Base-by-base conservation (phyloP, 768 basidiomycete genomes). In the Galerina marginata region DNA sequence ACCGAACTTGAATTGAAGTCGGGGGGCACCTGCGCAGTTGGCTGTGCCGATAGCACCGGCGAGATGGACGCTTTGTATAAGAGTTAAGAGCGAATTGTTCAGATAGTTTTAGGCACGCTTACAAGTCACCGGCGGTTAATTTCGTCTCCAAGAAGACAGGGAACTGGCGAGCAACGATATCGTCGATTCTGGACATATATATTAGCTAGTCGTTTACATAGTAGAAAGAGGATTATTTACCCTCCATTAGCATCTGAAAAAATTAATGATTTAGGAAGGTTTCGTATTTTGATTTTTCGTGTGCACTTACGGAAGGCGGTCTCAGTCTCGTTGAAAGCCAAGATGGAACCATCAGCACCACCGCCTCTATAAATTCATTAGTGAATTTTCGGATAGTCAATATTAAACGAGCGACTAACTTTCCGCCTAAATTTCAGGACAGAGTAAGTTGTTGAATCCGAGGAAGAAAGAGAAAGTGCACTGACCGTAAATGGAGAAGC, bases 261-360 rank as follows among this genome's bases (percentile, higher is more conserved):
- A 11, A 15, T 37, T 6, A 10, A 9, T 3, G 26, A 16, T 33
- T 56, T 25, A 49, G 38, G n/a, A 25, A 16, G 23, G 33, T 10
- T 33, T 25, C 14, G 9, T 14, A 29, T 16, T n/a, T 6, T 56
- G 16, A 47, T 14, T 11, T 20, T 33, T 42, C 56, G 44, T 23
- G 6, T n/a, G 53, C 9, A 58, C 67, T 56, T 16, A 74, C 68
- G 58, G 59, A 65, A 73, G n/a, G 64, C 61, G 16, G 61, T 57
- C 54, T 73, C 70, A 10, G 63, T 62, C 20, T 60, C 43, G 36
- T 67, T 66, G 60, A 73, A 73, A 10, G 63, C 54, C 5, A 73
- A 59, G 58, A 73, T 68, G 52, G 67, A 69, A 9, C 72, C 72
- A 47, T 73, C 72, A 10, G 72, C 72, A 1, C 71, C 72, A 54